Evolutionary conservation across 1,139 yeast species (phyloP), one percentile per base, ranked within the genome.

Genomic region (Hyphopichia pseudoburtonii): DNA sequence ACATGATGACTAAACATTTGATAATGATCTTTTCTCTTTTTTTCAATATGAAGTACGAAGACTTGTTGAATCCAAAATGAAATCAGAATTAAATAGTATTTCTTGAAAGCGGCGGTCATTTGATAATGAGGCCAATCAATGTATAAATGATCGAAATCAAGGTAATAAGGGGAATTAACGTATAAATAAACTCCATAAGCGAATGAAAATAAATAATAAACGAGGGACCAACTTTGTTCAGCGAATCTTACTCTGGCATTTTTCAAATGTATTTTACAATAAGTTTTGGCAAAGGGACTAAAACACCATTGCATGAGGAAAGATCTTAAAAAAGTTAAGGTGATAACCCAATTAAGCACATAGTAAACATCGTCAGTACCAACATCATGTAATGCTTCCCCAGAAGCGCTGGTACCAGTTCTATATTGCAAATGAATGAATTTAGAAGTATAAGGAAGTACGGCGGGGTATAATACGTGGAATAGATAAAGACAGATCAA

Each of bases 1-100:
- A 89, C 80, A 61, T 89, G 97, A 57, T 89, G 97, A 35, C 83
- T 67, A 54, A 88, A 79, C 97, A 89, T 89, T 60, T 88, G 96
- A 50, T 64, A 62, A 57, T 86, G 82, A 58, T 89, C 97, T 57
- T 87, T 87, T 49, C 97, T 78, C 45, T 72, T 77, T 44, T 78
- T 80, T 62, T 89, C 97, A 37, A 88, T 64, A 60, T 87, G 80
- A 43, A 89, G 66, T 15, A 84, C 88, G 47, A 85, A 74, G 18
- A 87, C 70, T 60, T 87, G 95, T 50, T 86, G 89, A 44, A 87
- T 54, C 95, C 95, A 89, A 48, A 78, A 80, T 7, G 86, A 82
- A 26, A 84, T 70, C 50, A 85, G 84, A 32, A 82, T 63, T 39
- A 89, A 67, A 53, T 89, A 89, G 62, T 86, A 89, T 11, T 66